phyloP scores from a whole-genome alignment of 2,329 filamentous ascomycete species.

The Claviceps sorghi region DNA sequence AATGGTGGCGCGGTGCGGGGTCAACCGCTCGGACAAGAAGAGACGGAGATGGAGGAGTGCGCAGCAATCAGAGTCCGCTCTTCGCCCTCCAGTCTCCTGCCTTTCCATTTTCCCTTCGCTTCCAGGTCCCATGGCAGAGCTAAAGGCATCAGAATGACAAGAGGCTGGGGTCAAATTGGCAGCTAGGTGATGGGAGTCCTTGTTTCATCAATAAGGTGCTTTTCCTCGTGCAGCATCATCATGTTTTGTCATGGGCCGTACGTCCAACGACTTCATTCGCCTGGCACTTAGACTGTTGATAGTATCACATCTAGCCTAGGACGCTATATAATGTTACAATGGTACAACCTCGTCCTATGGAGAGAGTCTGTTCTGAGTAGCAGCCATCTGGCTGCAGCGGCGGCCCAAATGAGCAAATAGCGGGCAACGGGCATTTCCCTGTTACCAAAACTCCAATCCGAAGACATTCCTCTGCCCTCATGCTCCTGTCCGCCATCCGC shows the following conservation, averaged over 20 bases:
- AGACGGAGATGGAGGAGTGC: background rate
- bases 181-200: too few species aligned
- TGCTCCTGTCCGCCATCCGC: background rate
- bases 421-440: constrained; percentile 1
- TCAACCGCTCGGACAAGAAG: background rate
- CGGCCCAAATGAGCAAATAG: constrained; percentile 11
- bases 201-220: background rate
- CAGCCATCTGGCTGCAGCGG: constrained; percentile 3
- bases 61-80: background rate
- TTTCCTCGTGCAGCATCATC: background rate
- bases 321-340: constrained; percentile 13
- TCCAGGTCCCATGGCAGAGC: background rate
- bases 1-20: too few species aligned
- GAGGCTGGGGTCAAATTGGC: too few species aligned
- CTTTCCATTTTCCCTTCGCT: background rate
- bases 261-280: background rate
- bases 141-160: too few species aligned
- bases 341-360: constrained; percentile 12
- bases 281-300: background rate
- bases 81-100: background rate
- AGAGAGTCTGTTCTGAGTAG: constrained; percentile 4
- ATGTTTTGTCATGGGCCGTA: background rate
- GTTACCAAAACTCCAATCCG: constrained; percentile 5
- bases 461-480: constrained; percentile 1
- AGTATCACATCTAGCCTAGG: background rate